Evolutionary conservation across 352 stramenopile genomes (phyloP), one percentile per base, ranked within the genome.

Genomic region (Globisporangium polare): DNA sequence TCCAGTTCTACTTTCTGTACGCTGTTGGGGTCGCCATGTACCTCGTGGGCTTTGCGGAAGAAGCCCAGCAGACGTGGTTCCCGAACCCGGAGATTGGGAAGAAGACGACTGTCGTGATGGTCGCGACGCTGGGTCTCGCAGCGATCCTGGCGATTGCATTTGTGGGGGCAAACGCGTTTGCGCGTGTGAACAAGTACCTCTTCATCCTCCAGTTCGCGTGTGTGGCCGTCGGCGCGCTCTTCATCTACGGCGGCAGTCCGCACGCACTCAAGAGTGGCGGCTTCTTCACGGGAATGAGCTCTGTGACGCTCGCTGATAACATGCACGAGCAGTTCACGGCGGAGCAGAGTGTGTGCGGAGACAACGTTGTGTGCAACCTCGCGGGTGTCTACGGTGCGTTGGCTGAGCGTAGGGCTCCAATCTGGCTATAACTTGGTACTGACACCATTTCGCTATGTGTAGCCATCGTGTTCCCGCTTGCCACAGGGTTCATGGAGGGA

Each of bases 1-100:
- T 97, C 6, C 77, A 97, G 31, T 98, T 97, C 66, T 98, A 97
- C 67, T 80, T 96, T 58, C 63, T 88, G 10, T 87, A 92, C 31
- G 74, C 79, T 0, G 75, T 92, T 5, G 84, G 77, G 2, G 73
- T 89, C 18, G 73, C 80, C 5, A 84, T 94, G 78, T 94, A 92
- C 55, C 65, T 94, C 9, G 80, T 94, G 20, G 86, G 86, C 1
- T 92, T 94, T 43, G 86, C 80, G 0, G 83, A 92, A 65, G 75
- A 86, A 45, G 67, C 84, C 3, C 73, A 86, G 62, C 76, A 80
- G 42, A 83, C 74, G 35, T 83, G 77, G 70, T 71, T 86, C 51
- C 60, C 71, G 17, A 45, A 83, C 50, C 65, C 74, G 5, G 17
- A 20, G 3, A 61, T 83, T n/a, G 63, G 62, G 8, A 75, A 80